Evolutionary conservation across 768 basidiomycete species (phyloP).

Genomic region (Russula brevipes): DNA sequence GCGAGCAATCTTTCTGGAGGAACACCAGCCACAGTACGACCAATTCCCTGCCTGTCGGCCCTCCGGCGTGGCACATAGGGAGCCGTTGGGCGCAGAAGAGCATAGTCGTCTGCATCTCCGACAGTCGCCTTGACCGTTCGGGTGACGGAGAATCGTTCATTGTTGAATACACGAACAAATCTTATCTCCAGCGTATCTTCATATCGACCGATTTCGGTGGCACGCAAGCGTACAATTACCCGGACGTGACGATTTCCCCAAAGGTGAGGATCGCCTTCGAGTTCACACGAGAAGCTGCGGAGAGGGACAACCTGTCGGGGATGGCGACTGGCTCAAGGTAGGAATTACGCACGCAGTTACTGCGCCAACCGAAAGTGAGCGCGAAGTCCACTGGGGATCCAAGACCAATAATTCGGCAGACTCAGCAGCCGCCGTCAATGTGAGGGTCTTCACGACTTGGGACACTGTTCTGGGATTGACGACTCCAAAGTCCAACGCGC

Average conservation of each 20-base stretch:
- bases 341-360: slow-evolving; percentile 2
- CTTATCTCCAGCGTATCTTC: slow-evolving; percentile 16
- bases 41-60: neutral
- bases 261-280: slow-evolving; percentile 11
- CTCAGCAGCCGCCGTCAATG: neutral
- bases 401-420: slow-evolving; percentile 6
- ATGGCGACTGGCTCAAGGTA: neutral
- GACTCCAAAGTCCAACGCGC: slow-evolving; percentile 7
- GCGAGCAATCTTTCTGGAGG: neutral
- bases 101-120: neutral
- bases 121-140: slow-evolving; percentile 8
- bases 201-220: slow-evolving; percentile 5
- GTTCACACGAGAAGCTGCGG: neutral
- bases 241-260: neutral
- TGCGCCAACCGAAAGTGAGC: neutral
- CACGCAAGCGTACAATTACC: neutral
- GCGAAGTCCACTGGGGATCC: slow-evolving; percentile 9
- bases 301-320: neutral
- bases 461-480: neutral
- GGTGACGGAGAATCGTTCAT: slow-evolving; percentile 1
- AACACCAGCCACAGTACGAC: neutral
- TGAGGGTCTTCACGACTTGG: neutral
- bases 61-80: slow-evolving; percentile 6
- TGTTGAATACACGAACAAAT: slow-evolving; percentile 1
- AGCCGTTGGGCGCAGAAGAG: neutral